These are phyloP conservation scores for Leptosphaerulina australis DNA, from an alignment of 2,329 filamentous ascomycete genomes.

Conservation along the genomic window DNA sequence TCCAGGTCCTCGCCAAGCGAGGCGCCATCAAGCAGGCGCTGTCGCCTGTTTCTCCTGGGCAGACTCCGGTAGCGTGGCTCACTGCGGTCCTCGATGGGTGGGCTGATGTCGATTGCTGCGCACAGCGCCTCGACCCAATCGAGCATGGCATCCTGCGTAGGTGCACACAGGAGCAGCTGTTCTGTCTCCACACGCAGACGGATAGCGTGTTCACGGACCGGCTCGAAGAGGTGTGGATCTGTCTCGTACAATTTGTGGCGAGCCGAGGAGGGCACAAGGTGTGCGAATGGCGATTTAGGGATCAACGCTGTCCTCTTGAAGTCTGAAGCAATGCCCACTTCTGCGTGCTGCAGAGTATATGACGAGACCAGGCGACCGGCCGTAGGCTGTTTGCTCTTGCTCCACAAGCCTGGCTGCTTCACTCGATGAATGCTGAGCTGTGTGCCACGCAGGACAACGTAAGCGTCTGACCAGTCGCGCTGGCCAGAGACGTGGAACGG, in stretches of 20 bases:
- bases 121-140: slow-evolving; percentile 70
- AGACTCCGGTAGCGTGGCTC: slow-evolving; percentile 55
- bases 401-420: slow-evolving; percentile 58
- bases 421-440: slow-evolving; percentile 68
- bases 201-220: slow-evolving; percentile 64
- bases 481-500: slow-evolving; percentile 67
- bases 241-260: slow-evolving; percentile 51
- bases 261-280: slow-evolving; percentile 51
- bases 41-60: slow-evolving; percentile 51
- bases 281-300: slow-evolving; percentile 54
- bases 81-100: slow-evolving; percentile 71
- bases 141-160: slow-evolving; percentile 68
- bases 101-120: slow-evolving; percentile 74
- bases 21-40: slow-evolving; percentile 44
- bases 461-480: slow-evolving; percentile 68
- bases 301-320: slow-evolving; percentile 63
- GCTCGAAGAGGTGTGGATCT: slow-evolving; percentile 55
- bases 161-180: slow-evolving; percentile 72
- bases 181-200: slow-evolving; percentile 75
- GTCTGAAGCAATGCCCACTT: slow-evolving; percentile 75
- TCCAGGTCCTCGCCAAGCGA: slow-evolving; percentile 43
- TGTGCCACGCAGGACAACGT: slow-evolving; percentile 70
- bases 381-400: slow-evolving; percentile 58
- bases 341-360: slow-evolving; percentile 77
- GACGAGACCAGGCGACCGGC: slow-evolving; percentile 65